Base-by-base conservation (phyloP, 768 basidiomycete species). In the Mycena chlorophos region DNA sequence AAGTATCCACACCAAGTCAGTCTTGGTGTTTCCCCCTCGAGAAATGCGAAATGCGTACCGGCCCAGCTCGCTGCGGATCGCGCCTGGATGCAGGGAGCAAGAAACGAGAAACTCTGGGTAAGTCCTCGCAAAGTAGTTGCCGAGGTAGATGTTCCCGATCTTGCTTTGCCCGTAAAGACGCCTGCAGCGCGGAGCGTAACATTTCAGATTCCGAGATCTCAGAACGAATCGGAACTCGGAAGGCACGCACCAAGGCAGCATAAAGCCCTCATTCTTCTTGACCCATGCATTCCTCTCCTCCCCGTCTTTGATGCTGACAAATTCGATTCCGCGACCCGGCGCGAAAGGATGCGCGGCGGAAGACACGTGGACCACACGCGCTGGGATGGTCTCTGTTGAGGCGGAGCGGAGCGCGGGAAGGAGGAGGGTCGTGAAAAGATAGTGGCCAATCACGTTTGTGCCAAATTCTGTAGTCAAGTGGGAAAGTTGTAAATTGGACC, bases 61-160 rank as follows among this genome's bases (percentile, higher is more conserved):
- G 27, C 60, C 57, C 5, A 68, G 56, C 14, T 66, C 58, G 1
- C 61, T 62, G 26, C 42, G 55, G 31, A 66, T 62, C 5, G 22
- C 48, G 51, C 72, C 72, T 0, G 72, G 72, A 39, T 72, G 63
- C 22, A 70, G 25, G 2, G 71, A 55, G 19, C 57, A 67, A 1
- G 68, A 66, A 1, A 68, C 60, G 29, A 73, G 62, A 10, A 66
- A 66, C 30, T 66, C 68, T 4, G 60, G 63, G 49, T 69, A 66
- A 20, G 62, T 56, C 27, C 65, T 56, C 1, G 65, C 67, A 16
- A 70, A 66, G 48, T 70, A 66, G 49, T 66, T 60, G 17, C 67
- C 54, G 28, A 69, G 50, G 31, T 68, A 49, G 22, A 72, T 61
- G 47, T 68, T 70, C 0, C 65, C 72, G 60, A 71, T 37, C 29